These are phyloP conservation scores for Erodium trifolium DNA, from an alignment of 441 rosid genomes.

Conservation along the genomic window DNA sequence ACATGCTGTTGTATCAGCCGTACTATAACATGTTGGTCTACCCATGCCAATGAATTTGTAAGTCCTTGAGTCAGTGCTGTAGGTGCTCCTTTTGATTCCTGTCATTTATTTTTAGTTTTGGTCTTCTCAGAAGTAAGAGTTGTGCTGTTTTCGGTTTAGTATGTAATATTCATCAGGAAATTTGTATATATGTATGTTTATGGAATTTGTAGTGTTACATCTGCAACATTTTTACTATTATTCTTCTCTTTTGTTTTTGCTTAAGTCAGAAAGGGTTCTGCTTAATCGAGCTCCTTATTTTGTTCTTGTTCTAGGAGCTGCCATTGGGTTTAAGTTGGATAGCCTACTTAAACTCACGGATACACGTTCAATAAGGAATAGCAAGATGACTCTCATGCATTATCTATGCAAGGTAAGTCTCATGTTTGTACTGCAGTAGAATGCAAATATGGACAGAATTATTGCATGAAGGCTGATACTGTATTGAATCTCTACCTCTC, in stretches of 20 bases:
- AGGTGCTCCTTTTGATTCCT: neutral
- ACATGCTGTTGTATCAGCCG: neutral
- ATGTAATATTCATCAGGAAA: neutral
- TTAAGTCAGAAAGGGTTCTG: neutral
- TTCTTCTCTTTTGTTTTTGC: neutral
- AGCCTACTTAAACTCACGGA: slow-evolving; percentile 95
- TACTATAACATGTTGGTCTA: neutral
- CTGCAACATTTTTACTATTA: neutral
- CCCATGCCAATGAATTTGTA: neutral
- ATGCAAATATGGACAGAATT: neutral
- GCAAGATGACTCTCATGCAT: slow-evolving; percentile 97
- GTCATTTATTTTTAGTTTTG: neutral
- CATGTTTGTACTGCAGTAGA: neutral
- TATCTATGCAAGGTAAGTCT: slow-evolving; percentile 82
- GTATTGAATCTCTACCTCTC: neutral
- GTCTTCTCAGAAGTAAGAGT: neutral
- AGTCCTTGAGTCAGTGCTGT: no score
- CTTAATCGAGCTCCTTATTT: neutral
- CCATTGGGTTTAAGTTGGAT: slow-evolving; percentile 88
- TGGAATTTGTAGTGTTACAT: slow-evolving; percentile 4
- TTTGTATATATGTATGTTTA: neutral
- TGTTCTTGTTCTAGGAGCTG: slow-evolving; percentile 54
- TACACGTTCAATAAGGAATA: slow-evolving; percentile 62
- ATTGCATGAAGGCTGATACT: neutral
- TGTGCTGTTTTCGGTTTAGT: neutral